Evolutionary conservation across 2,329 filamentous ascomycete genomes (phyloP), one percentile per base, ranked within the genome.

Genomic region (Ascomycota sp.): DNA sequence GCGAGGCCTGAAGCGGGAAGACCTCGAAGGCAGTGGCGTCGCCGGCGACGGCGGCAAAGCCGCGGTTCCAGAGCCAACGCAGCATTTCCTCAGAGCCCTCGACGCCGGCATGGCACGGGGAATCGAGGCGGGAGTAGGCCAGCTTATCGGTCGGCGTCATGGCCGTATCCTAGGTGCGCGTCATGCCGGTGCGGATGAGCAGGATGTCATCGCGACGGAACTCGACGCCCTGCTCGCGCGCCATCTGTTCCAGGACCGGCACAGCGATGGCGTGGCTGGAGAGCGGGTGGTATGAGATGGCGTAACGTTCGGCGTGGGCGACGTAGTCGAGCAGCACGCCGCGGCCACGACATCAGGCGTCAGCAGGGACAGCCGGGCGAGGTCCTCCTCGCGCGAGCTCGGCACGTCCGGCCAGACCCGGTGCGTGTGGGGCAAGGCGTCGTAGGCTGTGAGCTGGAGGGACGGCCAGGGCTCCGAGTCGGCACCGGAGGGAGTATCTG

Each of bases 131-230:
- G 35, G 51, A 33, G 43, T 56, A 69, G 11, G 68, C 47, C 24
- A 63, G 56, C 36, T 62, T 64, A 40, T 59, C 59, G 8, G 62
- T 38, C 2, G 28, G 19, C 12, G 28, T 36, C 44, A 47, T 45
- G 8, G 37, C 28, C 7, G 30, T 31, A 10, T 48, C 47, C 44
- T 45, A 50, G 25, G 44, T 38, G 13, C 33, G 37, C 8, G 43
- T 48, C 25, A 46, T 28, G 6, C 50, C 50, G 7, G 33, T 38
- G 5, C 39, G 36, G 1, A 41, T 29, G 32, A 69, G 55, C 6
- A 69, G 47, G n/a, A 68, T 57, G 32, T 68, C 65, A 3, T 64
- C 65, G 3, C 45, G 48, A 25, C 51, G 49, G 28, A 66, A 63
- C 0, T 43, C 49, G n/a, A 62, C 48, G 5, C 51, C 47, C 28